Base-by-base conservation (phyloP, 495 filamentous ascomycete genomes). In the Penicillium ucsense region DNA sequence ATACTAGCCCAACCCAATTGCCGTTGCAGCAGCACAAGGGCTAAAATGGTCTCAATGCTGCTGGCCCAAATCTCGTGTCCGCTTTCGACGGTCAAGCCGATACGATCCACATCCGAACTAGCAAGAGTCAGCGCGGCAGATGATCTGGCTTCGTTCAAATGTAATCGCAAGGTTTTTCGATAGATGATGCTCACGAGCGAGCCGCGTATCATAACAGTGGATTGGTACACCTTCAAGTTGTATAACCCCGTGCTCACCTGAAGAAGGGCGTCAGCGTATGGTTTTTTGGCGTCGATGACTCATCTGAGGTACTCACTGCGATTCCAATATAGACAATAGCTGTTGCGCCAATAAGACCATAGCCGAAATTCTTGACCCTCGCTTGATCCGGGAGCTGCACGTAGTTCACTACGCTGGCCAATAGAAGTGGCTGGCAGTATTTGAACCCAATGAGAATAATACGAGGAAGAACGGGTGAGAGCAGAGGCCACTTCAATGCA, bases 271-370 rank as follows among this genome's bases (percentile, higher is more conserved):
- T 35, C 10, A 35, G 34, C 34, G 34, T 2, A 7, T 10, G 2
- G 7, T 35, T 10, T 1, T 7, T 35, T 10, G 34, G 6, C 34
- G 34, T 10, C 34, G 34, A 35, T 35, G 7, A 6, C 34, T 35
- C 2, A 35, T 10, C 34, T 6, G 34, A 7, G 34, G 2, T 40
- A 20, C 56, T 55, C 57, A 75, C 64, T 30, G 78, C 78, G 34
- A 81, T 73, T 0, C 78, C 75, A 37, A 65, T 51, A 51, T 81
- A 82, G 5, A 83, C 71, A 8, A 77, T 44, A 8, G 67, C 60
- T 41, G 71, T 74, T 0, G 78, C 80, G 30, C 71, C 79, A 50
- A 82, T 77, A 45, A 82, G 61, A 10, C 79, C 79, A 52, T 80
- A 79, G 5, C 79, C 72, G 34, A 65, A 48, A 46, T 78, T 70